Conservation (phyloP, 2,329 filamentous ascomycete species). For the Xylariaceae sp. region DNA sequence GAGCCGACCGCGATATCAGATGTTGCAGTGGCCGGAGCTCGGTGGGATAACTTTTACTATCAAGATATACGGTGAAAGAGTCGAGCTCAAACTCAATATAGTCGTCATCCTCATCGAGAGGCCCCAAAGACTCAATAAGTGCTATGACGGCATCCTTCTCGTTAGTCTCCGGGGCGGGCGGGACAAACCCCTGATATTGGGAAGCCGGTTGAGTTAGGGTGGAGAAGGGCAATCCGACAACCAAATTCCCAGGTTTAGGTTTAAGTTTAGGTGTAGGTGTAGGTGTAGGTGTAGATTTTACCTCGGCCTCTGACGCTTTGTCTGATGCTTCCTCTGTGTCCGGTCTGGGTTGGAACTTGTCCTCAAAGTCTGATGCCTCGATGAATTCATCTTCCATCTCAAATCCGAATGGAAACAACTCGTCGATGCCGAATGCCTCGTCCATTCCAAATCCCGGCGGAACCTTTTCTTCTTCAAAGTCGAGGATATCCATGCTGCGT, state of each 20-base stretch:
- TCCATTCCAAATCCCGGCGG: background rate
- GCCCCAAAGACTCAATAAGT: constrained; percentile 23
- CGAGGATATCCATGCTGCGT: background rate
- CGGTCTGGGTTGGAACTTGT: no score
- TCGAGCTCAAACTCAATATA: constrained; percentile 49
- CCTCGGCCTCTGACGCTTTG: no score
- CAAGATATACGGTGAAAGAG: constrained; percentile 53
- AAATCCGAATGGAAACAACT: no score
- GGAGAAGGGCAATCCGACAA: constrained; percentile 22
- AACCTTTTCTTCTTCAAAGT: background rate
- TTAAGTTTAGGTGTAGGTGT: background rate
- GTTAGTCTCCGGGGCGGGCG: constrained; percentile 20
- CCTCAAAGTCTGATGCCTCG: no score
- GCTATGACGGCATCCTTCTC: constrained; percentile 32
- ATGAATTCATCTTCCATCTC: no score
- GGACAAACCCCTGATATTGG: constrained; percentile 25
- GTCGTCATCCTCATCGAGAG: constrained; percentile 20
- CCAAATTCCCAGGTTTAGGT: background rate
- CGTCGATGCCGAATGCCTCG: background rate
- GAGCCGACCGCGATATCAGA: constrained; percentile 37
- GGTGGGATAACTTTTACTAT: constrained; percentile 31
- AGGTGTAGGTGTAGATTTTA: no score
- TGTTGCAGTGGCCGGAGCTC: constrained; percentile 54
- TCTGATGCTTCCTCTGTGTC: no score
- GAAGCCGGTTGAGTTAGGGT: constrained; percentile 27